Percentiles rank a stretch among this genome's conserved stretches.
Evolutionary conservation across 108 stramenopile genomes (phyloP).

Genomic region (Cyclostephanos invisitatus): DNA sequence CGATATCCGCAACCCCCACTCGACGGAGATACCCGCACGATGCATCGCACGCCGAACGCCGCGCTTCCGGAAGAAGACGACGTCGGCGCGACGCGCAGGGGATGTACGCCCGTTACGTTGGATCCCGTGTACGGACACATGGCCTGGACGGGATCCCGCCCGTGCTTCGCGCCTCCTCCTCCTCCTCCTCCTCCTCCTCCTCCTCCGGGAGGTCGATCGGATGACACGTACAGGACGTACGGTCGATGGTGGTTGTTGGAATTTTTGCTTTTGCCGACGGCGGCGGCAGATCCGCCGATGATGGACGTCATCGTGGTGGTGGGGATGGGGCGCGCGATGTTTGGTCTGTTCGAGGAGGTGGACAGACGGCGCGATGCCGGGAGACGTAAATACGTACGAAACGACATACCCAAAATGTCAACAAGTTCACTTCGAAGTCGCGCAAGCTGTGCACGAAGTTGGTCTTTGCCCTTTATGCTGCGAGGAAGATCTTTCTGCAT

Average conservation of each 20-base stretch:
- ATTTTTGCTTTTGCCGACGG: conserved; percentile 1
- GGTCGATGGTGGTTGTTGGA: conserved; percentile 12
- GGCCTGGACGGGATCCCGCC: conserved; percentile 39
- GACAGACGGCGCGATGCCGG: too few species aligned
- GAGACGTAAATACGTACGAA: too few species aligned
- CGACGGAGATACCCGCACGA: conserved; percentile 21
- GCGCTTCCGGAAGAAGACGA: conserved; percentile 12
- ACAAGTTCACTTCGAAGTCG: too few species aligned
- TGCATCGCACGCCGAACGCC: conserved; percentile 28
- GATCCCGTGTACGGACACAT: conserved; percentile 49
- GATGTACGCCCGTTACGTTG: conserved; percentile 26
- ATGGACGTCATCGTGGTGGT: neutral
- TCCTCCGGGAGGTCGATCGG: conserved; percentile 30
- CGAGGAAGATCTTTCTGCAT: too few species aligned
- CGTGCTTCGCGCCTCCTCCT: conserved; percentile 16
- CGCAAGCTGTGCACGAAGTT: too few species aligned
- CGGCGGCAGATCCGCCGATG: neutral
- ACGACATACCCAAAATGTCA: too few species aligned
- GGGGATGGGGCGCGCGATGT: too few species aligned
- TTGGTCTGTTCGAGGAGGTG: too few species aligned
- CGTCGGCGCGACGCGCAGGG: conserved; percentile 13
- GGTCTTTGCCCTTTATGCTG: too few species aligned
- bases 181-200: conserved; percentile 2
- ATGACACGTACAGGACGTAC: conserved; percentile 31
- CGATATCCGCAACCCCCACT: conserved; percentile 21